Evolutionary conservation across 306 rosid species (phyloP).

Genomic region (Astragalus membranaceus): DNA sequence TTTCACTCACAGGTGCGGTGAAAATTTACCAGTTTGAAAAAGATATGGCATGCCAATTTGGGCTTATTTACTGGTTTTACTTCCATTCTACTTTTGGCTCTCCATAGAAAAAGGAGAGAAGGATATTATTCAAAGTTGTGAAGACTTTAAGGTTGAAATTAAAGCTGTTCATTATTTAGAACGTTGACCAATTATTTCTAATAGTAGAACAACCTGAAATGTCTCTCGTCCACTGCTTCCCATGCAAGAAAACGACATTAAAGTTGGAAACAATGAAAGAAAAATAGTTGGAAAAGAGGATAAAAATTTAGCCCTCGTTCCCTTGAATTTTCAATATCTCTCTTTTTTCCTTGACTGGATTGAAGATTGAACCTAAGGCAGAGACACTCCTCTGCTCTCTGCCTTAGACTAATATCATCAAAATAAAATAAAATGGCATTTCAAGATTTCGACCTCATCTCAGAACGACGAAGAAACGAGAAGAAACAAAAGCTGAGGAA

Average conservation of each 20-base stretch:
- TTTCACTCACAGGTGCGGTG: not conserved
- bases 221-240: constrained; percentile 41
- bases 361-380: constrained; percentile 58
- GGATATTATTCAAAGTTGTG: not conserved
- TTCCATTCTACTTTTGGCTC: constrained; percentile 2
- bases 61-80: not conserved
- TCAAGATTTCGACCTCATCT: constrained; percentile 76
- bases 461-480: constrained; percentile 58
- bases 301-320: not conserved
- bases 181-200: constrained; percentile 24
- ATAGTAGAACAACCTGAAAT: constrained; percentile 48
- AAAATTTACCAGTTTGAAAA: not conserved
- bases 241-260: not conserved
- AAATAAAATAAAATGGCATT: constrained; percentile 48
- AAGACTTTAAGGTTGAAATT: constrained; percentile 15
- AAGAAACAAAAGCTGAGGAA: constrained; percentile 35
- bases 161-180: not conserved
- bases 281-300: constrained; percentile 1
- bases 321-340: constrained; percentile 2
- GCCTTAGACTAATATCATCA: constrained; percentile 47
- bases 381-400: constrained; percentile 47
- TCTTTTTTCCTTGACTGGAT: constrained; percentile 9
- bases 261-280: constrained; percentile 6
- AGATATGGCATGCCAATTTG: not conserved
- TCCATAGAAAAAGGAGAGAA: constrained; percentile 15